These are phyloP conservation scores for Magnolia sinica DNA, from an alignment of 164 flowering plant genomes.

Conservation along the genomic window DNA sequence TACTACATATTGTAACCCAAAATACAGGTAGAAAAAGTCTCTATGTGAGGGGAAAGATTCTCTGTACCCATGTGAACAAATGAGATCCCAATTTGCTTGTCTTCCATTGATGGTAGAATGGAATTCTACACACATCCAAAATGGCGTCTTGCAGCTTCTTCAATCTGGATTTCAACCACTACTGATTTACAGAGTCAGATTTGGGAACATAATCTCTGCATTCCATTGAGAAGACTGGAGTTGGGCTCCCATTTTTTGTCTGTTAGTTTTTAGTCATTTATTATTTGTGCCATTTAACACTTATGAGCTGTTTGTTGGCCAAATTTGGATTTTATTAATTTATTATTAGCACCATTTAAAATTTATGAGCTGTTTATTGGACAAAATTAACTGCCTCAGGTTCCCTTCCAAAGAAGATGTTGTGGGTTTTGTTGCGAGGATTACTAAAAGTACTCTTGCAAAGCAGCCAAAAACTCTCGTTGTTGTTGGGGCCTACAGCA, in stretches of 20 bases:
- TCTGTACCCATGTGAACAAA: not conserved
- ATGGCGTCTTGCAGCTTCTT: not conserved
- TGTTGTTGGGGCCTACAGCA: slow-evolving; percentile 79
- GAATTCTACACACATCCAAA: not conserved
- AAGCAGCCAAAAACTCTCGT: slow-evolving; percentile 65
- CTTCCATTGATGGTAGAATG: not conserved
- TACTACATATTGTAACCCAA: slow-evolving; percentile 80
- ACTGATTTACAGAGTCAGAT: not conserved
- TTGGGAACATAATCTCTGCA: not conserved
- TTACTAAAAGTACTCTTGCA: slow-evolving; percentile 36
- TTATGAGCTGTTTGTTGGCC: not conserved
- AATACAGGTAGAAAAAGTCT: slow-evolving; percentile 37
- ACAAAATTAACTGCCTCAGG: slow-evolving; percentile 31
- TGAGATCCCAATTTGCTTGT: not conserved
- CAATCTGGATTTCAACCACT: not conserved
- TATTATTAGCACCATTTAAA: not conserved
- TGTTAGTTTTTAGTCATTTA: not conserved
- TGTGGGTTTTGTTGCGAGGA: slow-evolving; percentile 45
- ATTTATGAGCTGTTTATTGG: not conserved
- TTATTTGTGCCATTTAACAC: not conserved
- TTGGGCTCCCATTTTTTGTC: not conserved
- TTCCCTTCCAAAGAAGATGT: slow-evolving; percentile 69
- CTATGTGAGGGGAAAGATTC: not conserved
- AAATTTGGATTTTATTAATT: not conserved
- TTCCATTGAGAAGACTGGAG: not conserved